Base-by-base conservation (phyloP, 192 early-diverging fungal species). In the Dispira simplex region DNA sequence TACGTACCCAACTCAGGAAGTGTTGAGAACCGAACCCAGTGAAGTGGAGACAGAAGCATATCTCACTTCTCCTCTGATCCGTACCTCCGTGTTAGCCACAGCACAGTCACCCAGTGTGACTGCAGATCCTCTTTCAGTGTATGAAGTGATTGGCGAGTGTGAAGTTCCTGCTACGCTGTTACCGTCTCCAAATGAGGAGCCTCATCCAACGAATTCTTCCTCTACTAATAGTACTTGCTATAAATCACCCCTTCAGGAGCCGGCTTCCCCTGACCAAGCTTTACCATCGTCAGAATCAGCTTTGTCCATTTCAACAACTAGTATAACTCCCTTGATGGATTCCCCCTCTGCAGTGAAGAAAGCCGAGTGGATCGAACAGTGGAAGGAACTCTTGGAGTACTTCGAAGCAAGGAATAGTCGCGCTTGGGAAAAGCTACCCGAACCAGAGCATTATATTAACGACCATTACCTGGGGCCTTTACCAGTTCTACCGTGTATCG, bases 371-470 rank as follows among this genome's bases (percentile, higher is more conserved):
- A 11, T 60, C 14, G 32, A 27, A 13, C 58, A 60, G 32, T 60
- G 58, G 58, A 11, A 60, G 14, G 12, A n/a, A 14, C 14, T 60
- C 9, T 44, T 60, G 14, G 58, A 27, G 28, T 60, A 44, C 21
- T 60, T 60, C 18, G 58, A 60, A n/a, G 32, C 3, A n/a, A 32
- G 32, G 18, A 43, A 43, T 9, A 60, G 58, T 27, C 32, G 28
- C 8, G 58, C 58, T 60, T 60, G 58, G 58, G 28, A 43, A n/a
- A 43, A 43, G 5, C 25, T 60, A 5, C 58, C 58, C 32, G 58
- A 60, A 32, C 58, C 58, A 14, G 58, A 43, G 5, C 21, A 60
- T 16, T 14, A 27, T 14, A 18, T 60, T 5, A 44, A 27, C 32
- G 11, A 32, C 2, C 39, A 60, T 27, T 43, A 60, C 32, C 27